Evolutionary conservation across 1,284 basidiomycete species (phyloP).

Genomic region (Mycena sp.): DNA sequence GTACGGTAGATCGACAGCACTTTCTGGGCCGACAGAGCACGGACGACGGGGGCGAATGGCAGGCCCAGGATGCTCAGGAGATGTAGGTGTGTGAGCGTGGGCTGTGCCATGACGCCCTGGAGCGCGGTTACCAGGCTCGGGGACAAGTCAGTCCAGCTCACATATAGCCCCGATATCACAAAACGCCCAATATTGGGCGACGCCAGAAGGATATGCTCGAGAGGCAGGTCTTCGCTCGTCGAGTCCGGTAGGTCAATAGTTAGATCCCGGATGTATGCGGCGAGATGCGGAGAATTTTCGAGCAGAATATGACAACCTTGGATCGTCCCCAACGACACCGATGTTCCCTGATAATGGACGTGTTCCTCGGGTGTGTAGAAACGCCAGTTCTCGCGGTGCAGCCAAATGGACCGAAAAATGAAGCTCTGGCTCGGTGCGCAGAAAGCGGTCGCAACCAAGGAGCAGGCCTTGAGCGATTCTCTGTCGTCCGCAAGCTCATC

Average conservation of each 20-base stretch:
- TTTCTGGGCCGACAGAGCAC: not conserved
- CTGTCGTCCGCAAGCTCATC: constrained; percentile 4
- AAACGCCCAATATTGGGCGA: not conserved
- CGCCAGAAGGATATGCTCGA: not conserved
- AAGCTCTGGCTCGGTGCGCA: constrained; percentile 4
- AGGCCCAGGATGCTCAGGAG: not conserved
- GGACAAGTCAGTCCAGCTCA: not conserved
- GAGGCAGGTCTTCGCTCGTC: not conserved
- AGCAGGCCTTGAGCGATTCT: constrained; percentile 9
- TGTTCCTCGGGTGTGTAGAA: not conserved
- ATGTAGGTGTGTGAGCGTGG: not conserved
- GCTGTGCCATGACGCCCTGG: not conserved
- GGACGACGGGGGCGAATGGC: not conserved
- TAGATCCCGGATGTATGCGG: constrained; percentile 1
- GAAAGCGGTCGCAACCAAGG: not conserved
- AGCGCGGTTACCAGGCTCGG: not conserved
- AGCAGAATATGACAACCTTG: not conserved
- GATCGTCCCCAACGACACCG: not conserved
- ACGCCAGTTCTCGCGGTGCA: constrained; percentile 1
- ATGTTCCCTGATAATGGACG: not conserved
- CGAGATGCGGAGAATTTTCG: not conserved
- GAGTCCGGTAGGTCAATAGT: constrained; percentile 11
- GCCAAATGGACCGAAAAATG: constrained; percentile 9
- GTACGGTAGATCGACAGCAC: not conserved
- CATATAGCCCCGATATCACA: not conserved